Evolutionary conservation across 2,329 filamentous ascomycete genomes (phyloP).

Genomic region (Drechmeria coniospora): DNA sequence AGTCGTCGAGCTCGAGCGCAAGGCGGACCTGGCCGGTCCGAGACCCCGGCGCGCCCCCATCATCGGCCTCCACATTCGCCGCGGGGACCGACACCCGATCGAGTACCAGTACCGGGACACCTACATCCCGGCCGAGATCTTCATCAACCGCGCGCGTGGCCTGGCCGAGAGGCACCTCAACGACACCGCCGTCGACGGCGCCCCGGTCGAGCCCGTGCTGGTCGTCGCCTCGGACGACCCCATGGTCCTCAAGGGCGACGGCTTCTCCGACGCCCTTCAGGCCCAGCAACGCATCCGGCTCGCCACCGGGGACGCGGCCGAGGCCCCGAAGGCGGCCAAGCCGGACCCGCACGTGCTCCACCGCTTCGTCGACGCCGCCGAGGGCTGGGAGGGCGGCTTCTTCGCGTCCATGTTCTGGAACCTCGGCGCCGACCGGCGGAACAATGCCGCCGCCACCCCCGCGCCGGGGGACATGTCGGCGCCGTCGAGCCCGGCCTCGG

Average conservation of each 20-base stretch:
- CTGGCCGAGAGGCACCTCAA: conserved; percentile 36
- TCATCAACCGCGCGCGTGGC: conserved; percentile 41
- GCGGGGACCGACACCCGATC: conserved; percentile 62
- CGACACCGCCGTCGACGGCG: conserved; percentile 20
- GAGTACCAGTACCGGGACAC: conserved; percentile 64
- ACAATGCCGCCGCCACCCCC: conserved; percentile 19
- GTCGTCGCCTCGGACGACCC: conserved; percentile 73
- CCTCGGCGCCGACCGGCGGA: conserved; percentile 38
- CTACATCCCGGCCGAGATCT: conserved; percentile 62
- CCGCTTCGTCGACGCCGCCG: conserved; percentile 57
- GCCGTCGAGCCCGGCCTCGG: conserved; percentile 19
- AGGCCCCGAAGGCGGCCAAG: conserved; percentile 22
- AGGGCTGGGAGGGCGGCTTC: conserved; percentile 83
- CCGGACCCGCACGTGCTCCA: conserved; percentile 35
- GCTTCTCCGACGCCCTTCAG: conserved; percentile 40
- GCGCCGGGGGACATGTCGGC: conserved; percentile 8
- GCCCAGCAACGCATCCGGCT: conserved; percentile 68
- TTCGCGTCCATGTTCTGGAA: conserved; percentile 71
- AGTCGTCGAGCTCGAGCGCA: conserved; percentile 36
- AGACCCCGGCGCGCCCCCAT: conserved; percentile 20
- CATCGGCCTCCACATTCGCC: conserved; percentile 65
- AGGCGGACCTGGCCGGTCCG: conserved; percentile 25
- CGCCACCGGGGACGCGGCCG: conserved; percentile 39
- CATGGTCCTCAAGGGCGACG: conserved; percentile 50
- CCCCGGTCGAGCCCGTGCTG: conserved; percentile 28